Percentiles rank a stretch among this genome's conserved stretches.
Evolutionary conservation across 2,329 filamentous ascomycete species (phyloP).

Genomic region (Teratosphaeria epicoccoides): DNA sequence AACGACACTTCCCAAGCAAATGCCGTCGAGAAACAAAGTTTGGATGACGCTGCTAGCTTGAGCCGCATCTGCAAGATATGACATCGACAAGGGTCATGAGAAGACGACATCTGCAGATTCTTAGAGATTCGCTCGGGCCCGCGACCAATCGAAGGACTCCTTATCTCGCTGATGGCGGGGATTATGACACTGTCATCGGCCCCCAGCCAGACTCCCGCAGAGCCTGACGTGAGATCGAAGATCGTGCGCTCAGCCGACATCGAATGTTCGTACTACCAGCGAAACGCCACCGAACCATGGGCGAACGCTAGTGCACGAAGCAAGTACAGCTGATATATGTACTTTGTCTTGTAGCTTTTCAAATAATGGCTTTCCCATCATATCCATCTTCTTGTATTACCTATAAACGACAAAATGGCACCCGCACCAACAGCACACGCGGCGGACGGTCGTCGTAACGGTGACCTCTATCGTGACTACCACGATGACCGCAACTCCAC

Average conservation of each 20-base stretch:
- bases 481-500: slow-evolving; percentile 35
- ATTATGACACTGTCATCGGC: neutral
- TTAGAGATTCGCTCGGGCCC: neutral
- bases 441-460: slow-evolving; percentile 24
- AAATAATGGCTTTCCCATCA: too few relatives aligned
- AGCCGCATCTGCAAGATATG: neutral
- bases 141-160: neutral
- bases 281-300: neutral
- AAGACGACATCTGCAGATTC: neutral
- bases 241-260: neutral
- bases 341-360: too few relatives aligned
- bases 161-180: neutral
- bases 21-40: neutral
- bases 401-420: slow-evolving; percentile 11
- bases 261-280: neutral
- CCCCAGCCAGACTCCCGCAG: neutral
- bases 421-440: slow-evolving; percentile 15
- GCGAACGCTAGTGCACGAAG: neutral
- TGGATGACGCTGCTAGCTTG: neutral
- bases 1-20: neutral
- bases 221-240: neutral
- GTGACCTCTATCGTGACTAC: slow-evolving; percentile 29
- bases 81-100: neutral
- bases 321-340: neutral
- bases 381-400: too few relatives aligned